phyloP scores from a whole-genome alignment of 129 eudicot genomes.

The Flaveria brownii region DNA sequence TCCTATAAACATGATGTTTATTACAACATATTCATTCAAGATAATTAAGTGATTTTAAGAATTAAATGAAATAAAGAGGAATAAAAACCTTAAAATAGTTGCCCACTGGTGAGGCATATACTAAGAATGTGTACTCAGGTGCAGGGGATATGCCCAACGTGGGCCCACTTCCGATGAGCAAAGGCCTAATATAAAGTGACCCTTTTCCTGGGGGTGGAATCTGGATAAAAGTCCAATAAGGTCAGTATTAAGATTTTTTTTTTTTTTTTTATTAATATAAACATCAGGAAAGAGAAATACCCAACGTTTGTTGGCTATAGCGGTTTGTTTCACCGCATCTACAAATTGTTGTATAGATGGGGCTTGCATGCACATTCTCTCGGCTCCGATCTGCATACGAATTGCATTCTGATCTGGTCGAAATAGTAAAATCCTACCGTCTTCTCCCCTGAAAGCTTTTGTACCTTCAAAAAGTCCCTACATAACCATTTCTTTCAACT shows the following conservation, averaged over 20 bases:
- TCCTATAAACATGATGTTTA: slow-evolving; percentile 37
- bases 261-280: background rate
- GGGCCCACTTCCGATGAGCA: slow-evolving; percentile 86
- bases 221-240: slow-evolving; percentile 31
- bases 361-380: slow-evolving; percentile 89
- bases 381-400: slow-evolving; percentile 86
- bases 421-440: slow-evolving; percentile 64
- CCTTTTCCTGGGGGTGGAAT: slow-evolving; percentile 95
- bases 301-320: slow-evolving; percentile 83
- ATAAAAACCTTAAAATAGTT: slow-evolving; percentile 74
- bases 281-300: slow-evolving; percentile 32
- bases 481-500: background rate
- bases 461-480: slow-evolving; percentile 90
- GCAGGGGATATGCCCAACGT: slow-evolving; percentile 79
- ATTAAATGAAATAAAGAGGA: background rate
- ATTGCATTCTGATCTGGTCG: slow-evolving; percentile 83
- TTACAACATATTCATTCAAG: background rate
- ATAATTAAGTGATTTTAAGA: background rate
- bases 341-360: slow-evolving; percentile 75
- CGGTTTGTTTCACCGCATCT: slow-evolving; percentile 80
- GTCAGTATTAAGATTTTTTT: background rate
- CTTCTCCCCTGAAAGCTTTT: slow-evolving; percentile 70
- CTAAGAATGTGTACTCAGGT: slow-evolving; percentile 80
- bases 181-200: slow-evolving; percentile 81
- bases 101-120: slow-evolving; percentile 89